These are phyloP conservation scores for Monoraphidium neglectum DNA, from an alignment of 139 green algal species.

Conservation along the genomic window DNA sequence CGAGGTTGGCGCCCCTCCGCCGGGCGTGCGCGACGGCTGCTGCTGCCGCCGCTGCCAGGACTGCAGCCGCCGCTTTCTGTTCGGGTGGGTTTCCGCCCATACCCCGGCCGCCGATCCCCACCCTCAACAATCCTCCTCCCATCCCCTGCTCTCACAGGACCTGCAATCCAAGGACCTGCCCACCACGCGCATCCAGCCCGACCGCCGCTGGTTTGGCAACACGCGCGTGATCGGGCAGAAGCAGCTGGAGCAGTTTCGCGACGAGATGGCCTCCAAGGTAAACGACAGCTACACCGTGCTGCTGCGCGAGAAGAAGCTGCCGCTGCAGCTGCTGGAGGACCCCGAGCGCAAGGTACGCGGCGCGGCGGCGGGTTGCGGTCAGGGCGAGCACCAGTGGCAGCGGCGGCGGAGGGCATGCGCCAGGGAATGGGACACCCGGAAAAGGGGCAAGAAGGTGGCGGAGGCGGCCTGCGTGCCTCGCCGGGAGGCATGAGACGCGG, in stretches of 20 bases:
- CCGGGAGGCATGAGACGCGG: too few species aligned
- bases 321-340: slow-evolving; percentile 90
- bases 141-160: slow-evolving; percentile 52
- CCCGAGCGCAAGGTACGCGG: slow-evolving; percentile 81
- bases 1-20: slow-evolving; percentile 49
- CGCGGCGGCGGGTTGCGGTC: background rate
- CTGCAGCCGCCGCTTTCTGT: background rate
- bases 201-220: slow-evolving; percentile 97
- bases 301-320: slow-evolving; percentile 95
- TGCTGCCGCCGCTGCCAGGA: slow-evolving; percentile 5
- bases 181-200: slow-evolving; percentile 94
- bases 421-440: background rate
- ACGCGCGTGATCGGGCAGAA: slow-evolving; percentile 96
- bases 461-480: background rate
- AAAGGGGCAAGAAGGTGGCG: background rate
- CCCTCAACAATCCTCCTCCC: background rate
- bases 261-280: slow-evolving; percentile 93
- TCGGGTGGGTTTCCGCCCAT: background rate
- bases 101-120: background rate
- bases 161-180: slow-evolving; percentile 95
- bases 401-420: too few species aligned
- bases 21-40: background rate
- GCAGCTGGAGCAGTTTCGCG: slow-evolving; percentile 94
- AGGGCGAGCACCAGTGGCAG: too few species aligned
- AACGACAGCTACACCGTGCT: slow-evolving; percentile 94